These are phyloP conservation scores for Botryotinia globosa DNA, from an alignment of 2,329 filamentous ascomycete species.

Conservation along the genomic window DNA sequence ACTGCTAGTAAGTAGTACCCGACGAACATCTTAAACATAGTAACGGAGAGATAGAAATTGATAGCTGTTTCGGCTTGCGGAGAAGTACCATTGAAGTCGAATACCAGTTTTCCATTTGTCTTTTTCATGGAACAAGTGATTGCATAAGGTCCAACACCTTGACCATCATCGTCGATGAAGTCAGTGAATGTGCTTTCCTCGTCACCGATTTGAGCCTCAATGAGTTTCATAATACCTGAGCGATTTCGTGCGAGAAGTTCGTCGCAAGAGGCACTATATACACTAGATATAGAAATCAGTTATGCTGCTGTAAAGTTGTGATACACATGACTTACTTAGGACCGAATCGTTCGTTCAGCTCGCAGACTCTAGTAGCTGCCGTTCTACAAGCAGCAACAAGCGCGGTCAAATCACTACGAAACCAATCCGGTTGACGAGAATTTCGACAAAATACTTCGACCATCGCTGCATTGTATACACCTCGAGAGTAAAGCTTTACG, in stretches of 20 bases:
- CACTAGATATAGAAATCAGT: background rate
- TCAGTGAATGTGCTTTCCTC: conserved; percentile 12
- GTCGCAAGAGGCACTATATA: conserved; percentile 9
- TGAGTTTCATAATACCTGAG: conserved; percentile 3
- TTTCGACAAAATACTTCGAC: conserved; percentile 13
- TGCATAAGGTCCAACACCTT: conserved; percentile 9
- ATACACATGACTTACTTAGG: background rate
- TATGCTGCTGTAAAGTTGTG: background rate
- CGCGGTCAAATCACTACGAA: conserved; percentile 12
- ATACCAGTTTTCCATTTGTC: background rate
- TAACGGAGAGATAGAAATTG: conserved; percentile 11
- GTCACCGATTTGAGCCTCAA: conserved; percentile 7
- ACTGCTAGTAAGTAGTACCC: conserved; percentile 8
- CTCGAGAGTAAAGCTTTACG: conserved; percentile 12
- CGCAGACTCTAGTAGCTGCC: conserved; percentile 7
- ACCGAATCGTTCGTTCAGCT: conserved; percentile 13
- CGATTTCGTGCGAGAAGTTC: conserved; percentile 6
- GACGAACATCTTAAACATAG: conserved; percentile 16
- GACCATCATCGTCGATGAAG: conserved; percentile 2
- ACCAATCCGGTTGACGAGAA: conserved; percentile 13
- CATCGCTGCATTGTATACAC: conserved; percentile 3
- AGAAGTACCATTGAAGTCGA: conserved; percentile 11
- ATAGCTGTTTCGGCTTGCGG: conserved; percentile 14
- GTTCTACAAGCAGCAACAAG: conserved; percentile 16
- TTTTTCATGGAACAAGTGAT: conserved; percentile 13